phyloP scores from a whole-genome alignment of 352 stramenopile species.

The Pythium monospermum region DNA sequence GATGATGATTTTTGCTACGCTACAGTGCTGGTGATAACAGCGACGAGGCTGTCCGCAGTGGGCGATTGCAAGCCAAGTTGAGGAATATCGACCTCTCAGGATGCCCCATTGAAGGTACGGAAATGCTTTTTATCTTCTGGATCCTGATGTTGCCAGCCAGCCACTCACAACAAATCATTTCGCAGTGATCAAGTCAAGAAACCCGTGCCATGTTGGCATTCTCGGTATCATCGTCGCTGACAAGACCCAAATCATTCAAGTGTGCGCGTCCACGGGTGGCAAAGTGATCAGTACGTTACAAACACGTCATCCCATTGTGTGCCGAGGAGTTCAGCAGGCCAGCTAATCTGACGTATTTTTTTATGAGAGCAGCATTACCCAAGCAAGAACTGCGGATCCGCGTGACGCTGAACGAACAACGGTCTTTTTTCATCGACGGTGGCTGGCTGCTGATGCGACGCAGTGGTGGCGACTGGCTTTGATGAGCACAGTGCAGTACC shows the following conservation, averaged over 20 bases:
- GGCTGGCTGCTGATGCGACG: slow-evolving; percentile 30
- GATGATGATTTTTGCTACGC: background rate
- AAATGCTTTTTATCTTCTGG: background rate
- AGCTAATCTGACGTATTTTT: background rate
- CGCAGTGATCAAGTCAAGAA: slow-evolving; percentile 48
- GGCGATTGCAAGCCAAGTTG: slow-evolving; percentile 45
- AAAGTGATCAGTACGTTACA: slow-evolving; percentile 58
- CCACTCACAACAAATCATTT: background rate
- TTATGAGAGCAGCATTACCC: slow-evolving; percentile 30
- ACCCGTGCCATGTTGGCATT: slow-evolving; percentile 49
- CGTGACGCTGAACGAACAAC: slow-evolving; percentile 28
- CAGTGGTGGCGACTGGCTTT: background rate
- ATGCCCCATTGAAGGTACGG: slow-evolving; percentile 57
- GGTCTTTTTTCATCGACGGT: slow-evolving; percentile 41
- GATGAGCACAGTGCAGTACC: background rate
- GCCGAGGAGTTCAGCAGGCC: background rate
- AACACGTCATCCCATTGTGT: background rate
- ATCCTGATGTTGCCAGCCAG: background rate
- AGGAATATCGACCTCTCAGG: slow-evolving; percentile 63
- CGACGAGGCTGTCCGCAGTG: slow-evolving; percentile 14
- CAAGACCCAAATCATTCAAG: slow-evolving; percentile 51
- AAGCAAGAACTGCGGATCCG: slow-evolving; percentile 42
- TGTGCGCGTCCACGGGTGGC: slow-evolving; percentile 17
- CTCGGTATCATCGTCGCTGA: slow-evolving; percentile 62
- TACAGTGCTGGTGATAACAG: slow-evolving; percentile 10